A percentile compares a stretch with the other conserved stretches of the same genome.
phyloP scores from a whole-genome alignment of 2,329 filamentous ascomycete species.

The Fusarium pseudoanthophilum region DNA sequence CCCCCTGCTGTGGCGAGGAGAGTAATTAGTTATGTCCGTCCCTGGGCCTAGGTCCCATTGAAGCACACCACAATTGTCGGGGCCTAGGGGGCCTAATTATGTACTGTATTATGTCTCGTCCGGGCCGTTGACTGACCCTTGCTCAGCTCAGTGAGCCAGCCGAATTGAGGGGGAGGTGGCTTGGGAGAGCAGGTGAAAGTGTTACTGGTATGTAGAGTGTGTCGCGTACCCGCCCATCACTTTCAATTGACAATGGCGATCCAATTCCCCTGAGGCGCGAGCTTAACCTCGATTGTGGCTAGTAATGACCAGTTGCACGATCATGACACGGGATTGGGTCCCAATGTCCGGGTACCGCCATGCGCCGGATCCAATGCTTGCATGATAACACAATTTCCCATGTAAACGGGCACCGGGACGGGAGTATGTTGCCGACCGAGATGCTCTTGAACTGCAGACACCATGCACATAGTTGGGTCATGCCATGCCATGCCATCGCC shows the following conservation, averaged over 20 bases:
- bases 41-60: background rate
- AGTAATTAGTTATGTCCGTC: background rate
- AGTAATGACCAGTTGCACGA: slow-evolving; percentile 29
- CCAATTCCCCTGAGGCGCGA: slow-evolving; percentile 35
- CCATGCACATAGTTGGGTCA: slow-evolving; percentile 4
- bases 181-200: background rate
- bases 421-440: slow-evolving; percentile 22
- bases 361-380: slow-evolving; percentile 1
- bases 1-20: slow-evolving; percentile 24
- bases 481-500: slow-evolving; percentile 24
- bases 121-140: slow-evolving; percentile 40
- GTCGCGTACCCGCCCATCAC: slow-evolving; percentile 28
- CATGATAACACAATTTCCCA: slow-evolving; percentile 21
- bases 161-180: slow-evolving; percentile 19
- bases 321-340: slow-evolving; percentile 12
- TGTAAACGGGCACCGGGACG: slow-evolving; percentile 7
- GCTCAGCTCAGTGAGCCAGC: slow-evolving; percentile 37
- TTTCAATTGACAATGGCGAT: background rate
- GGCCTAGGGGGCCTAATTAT: background rate
- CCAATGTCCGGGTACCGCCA: slow-evolving; percentile 4
- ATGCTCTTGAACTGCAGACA: slow-evolving; percentile 5
- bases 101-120: slow-evolving; percentile 19
- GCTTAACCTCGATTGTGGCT: slow-evolving; percentile 41
- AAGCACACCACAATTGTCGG: slow-evolving; percentile 29
- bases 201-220: background rate